phyloP scores from a whole-genome alignment of 2,329 filamentous ascomycete species.

The Camptophora hylomeconis region DNA sequence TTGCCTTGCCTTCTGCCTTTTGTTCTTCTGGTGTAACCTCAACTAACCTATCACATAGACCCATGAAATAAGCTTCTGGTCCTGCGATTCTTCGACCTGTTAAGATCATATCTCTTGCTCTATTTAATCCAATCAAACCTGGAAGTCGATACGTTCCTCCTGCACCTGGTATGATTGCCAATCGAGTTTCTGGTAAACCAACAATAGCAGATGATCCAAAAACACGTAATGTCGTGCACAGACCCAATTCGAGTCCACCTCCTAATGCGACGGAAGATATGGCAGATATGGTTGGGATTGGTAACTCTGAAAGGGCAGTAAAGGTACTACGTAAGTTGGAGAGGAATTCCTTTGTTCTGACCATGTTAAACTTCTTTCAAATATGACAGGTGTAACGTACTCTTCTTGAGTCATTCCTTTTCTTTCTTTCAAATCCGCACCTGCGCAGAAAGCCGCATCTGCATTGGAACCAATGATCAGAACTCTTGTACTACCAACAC shows the following conservation, averaged over 20 bases:
- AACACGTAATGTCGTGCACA: constrained; percentile 80
- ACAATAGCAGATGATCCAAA: constrained; percentile 66
- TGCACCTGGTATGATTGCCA: constrained; percentile 89
- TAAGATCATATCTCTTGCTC: constrained; percentile 80
- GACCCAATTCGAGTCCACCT: constrained; percentile 83
- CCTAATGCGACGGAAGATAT: constrained; percentile 78
- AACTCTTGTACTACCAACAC: constrained; percentile 54
- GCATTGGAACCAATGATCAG: constrained; percentile 73
- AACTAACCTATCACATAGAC: constrained; percentile 79
- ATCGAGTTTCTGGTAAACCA: constrained; percentile 77
- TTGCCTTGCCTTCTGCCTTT: constrained; percentile 43
- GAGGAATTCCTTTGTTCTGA: constrained; percentile 69
- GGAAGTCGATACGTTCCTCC: constrained; percentile 86
- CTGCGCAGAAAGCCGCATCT: constrained; percentile 84
- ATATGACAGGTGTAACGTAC: constrained; percentile 42
- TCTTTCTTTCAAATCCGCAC: constrained; percentile 86
- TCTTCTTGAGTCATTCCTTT: constrained; percentile 62
- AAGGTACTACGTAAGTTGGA: constrained; percentile 63
- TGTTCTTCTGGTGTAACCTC: constrained; percentile 51
- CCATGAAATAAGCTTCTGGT: constrained; percentile 80
- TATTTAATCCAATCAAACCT: constrained; percentile 60
- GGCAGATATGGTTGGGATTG: constrained; percentile 80
- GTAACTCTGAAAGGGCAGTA: constrained; percentile 56
- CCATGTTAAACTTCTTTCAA: constrained; percentile 2
- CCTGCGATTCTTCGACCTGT: constrained; percentile 77